Evolutionary conservation across 73 alveolate species (phyloP).

Genomic region (Halteria grandinella): DNA sequence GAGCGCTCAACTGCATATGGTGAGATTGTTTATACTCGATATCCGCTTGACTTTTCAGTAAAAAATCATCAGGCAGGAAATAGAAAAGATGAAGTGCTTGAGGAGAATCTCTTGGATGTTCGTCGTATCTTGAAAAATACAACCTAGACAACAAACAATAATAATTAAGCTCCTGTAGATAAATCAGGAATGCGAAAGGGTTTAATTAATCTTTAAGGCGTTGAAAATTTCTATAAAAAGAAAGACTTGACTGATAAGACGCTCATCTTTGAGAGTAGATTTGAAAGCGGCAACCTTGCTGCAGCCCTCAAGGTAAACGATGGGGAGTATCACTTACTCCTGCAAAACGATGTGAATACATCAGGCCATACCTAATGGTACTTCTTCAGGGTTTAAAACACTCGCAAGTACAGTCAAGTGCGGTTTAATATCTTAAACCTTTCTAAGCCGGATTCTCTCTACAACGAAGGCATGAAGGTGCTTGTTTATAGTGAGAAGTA

Average conservation of each 20-base stretch:
- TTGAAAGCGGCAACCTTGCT: conserved; percentile 86
- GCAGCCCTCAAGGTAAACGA: conserved; percentile 67
- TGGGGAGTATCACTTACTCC: conserved; percentile 75
- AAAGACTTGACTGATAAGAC: conserved; percentile 70
- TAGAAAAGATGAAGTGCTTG: conserved; percentile 51
- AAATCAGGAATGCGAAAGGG: background rate
- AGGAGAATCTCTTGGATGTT: conserved; percentile 42
- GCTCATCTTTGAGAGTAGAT: conserved; percentile 84
- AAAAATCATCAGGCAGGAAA: conserved; percentile 28
- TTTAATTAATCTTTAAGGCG: conserved; percentile 17
- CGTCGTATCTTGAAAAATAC: conserved; percentile 29
- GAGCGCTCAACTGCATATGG: conserved; percentile 30
- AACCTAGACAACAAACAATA: background rate
- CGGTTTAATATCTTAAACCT: conserved; percentile 81
- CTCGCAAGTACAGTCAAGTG: conserved; percentile 56
- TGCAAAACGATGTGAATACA: conserved; percentile 86
- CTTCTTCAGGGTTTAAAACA: conserved; percentile 75
- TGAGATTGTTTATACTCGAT: conserved; percentile 15
- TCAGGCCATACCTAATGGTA: conserved; percentile 93
- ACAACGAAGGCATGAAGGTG: conserved; percentile 93
- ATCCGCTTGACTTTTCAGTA: conserved; percentile 15
- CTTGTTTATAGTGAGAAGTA: conserved; percentile 73
- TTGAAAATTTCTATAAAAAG: conserved; percentile 24
- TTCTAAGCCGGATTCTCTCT: conserved; percentile 79
- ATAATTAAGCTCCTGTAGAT: background rate